phyloP scores from a whole-genome alignment of 257 asterid genomes.

The Eucommia ulmoides region DNA sequence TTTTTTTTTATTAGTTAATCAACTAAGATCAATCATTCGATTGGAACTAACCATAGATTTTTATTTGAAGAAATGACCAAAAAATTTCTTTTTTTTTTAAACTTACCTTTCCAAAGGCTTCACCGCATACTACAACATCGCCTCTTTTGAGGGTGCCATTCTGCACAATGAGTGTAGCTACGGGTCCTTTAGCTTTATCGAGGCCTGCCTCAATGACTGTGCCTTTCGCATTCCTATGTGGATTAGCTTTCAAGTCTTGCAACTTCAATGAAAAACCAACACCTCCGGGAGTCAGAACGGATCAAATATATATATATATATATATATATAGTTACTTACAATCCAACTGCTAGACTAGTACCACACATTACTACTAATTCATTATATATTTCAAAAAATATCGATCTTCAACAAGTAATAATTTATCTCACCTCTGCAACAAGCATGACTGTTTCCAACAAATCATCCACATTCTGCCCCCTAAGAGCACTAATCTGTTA shows the following conservation, averaged over 20 bases:
- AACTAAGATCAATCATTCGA: background rate
- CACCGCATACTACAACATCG: constrained; percentile 81
- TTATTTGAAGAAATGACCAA: background rate
- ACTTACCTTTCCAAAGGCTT: constrained; percentile 96
- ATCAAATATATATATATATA: too few species aligned
- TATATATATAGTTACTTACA: too few species aligned
- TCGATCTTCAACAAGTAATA: background rate
- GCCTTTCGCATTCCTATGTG: constrained; percentile 85
- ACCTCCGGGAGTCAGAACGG: too few species aligned
- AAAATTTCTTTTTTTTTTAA: constrained; percentile 9
- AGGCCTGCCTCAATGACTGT: constrained; percentile 96
- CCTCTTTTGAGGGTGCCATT: constrained; percentile 91
- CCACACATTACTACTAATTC: too few species aligned
- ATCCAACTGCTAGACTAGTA: too few species aligned
- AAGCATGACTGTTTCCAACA: constrained; percentile 94
- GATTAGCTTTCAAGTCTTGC: constrained; percentile 99
- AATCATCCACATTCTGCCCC: constrained; percentile 87
- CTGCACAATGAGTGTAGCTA: constrained; percentile 92
- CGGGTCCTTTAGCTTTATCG: constrained; percentile 89
- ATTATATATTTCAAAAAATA: too few species aligned
- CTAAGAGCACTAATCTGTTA: constrained; percentile 93
- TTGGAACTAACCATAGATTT: constrained; percentile 2
- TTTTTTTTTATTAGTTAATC: too few species aligned
- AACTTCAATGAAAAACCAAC: constrained; percentile 31
- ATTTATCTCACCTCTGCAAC: constrained; percentile 76